These are phyloP conservation scores for Zalaria obscura DNA, from an alignment of 2,329 filamentous ascomycete species.

Conservation along the genomic window DNA sequence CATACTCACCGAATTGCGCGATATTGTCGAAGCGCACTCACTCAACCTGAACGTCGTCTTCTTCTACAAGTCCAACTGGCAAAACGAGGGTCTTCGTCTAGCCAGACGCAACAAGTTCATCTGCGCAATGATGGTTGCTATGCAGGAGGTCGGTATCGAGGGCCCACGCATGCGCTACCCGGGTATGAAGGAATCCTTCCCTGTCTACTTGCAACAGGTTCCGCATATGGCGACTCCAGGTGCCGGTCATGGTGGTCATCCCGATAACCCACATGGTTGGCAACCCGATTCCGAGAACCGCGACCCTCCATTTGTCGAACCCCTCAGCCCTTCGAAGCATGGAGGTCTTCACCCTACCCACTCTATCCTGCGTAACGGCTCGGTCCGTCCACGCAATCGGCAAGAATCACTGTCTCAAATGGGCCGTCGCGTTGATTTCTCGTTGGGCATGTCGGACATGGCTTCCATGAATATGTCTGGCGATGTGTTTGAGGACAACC, in stretches of 20 bases:
- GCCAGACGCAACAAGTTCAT: constrained; percentile 90
- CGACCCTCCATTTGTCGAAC: constrained; percentile 29
- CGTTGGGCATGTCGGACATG: constrained; percentile 49
- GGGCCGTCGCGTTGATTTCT: constrained; percentile 55
- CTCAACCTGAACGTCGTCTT: constrained; percentile 86
- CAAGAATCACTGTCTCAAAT: constrained; percentile 44
- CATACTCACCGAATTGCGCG: constrained; percentile 71
- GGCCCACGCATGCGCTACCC: constrained; percentile 62
- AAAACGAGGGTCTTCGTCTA: constrained; percentile 83
- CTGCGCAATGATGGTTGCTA: constrained; percentile 74
- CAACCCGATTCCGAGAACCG: constrained; percentile 16
- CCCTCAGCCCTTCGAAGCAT: constrained; percentile 6
- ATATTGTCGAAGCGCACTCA: constrained; percentile 69
- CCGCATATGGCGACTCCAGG: constrained; percentile 30
- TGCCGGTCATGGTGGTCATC: constrained; percentile 25
- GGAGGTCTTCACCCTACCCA: constrained; percentile 5
- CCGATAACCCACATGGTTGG: constrained; percentile 30
- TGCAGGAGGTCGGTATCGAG: constrained; percentile 74
- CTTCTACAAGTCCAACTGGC: constrained; percentile 96
- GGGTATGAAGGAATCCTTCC: constrained; percentile 51
- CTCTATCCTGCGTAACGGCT: constrained; percentile 4
- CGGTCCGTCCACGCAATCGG: constrained; percentile 26
- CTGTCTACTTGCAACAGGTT: constrained; percentile 46
- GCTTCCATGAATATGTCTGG: constrained; percentile 44
- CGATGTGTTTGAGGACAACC: constrained; percentile 48